A percentile compares a stretch with the other conserved stretches of the same genome.
Conservation (phyloP, 768 basidiomycete genomes). For the Leucosporidium creatinivorum region DNA sequence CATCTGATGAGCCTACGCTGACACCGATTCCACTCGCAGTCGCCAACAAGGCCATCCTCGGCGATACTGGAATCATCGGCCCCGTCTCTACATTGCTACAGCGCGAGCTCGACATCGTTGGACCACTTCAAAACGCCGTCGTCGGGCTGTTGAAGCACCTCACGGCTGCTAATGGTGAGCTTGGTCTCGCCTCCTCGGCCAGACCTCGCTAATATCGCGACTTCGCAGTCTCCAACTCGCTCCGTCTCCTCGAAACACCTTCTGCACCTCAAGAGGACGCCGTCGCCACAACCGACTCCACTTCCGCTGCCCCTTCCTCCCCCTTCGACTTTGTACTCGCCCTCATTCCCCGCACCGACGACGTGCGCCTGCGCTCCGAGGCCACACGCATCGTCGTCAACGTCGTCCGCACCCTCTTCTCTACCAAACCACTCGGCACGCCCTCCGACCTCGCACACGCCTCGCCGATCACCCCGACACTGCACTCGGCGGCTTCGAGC, state of each 20-base stretch:
- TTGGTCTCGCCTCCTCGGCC: background rate
- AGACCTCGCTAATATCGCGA: background rate
- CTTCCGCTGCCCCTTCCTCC: conserved; percentile 28
- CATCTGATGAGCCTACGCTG: background rate
- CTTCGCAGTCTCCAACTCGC: conserved; percentile 43
- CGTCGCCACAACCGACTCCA: background rate
- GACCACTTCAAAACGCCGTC: conserved; percentile 76
- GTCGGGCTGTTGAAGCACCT: conserved; percentile 86
- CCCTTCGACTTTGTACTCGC: conserved; percentile 62
- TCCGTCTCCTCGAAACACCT: conserved; percentile 45
- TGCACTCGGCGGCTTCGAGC: background rate
- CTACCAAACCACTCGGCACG: conserved; percentile 2
- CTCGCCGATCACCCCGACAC: background rate
- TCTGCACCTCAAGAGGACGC: conserved; percentile 20
- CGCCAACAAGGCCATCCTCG: conserved; percentile 55
- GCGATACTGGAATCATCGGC: conserved; percentile 58
- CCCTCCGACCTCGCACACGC: background rate
- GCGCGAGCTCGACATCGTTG: conserved; percentile 68
- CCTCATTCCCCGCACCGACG: conserved; percentile 70
- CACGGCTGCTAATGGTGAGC: conserved; percentile 60
- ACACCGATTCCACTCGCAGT: conserved; percentile 43
- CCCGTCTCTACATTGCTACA: conserved; percentile 60
- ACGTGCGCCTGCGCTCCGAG: conserved; percentile 76
- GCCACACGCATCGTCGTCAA: conserved; percentile 83
- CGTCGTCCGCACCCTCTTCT: conserved; percentile 35